These are phyloP conservation scores for Penicillium canescens DNA, from an alignment of 495 filamentous ascomycete genomes.

Conservation along the genomic window DNA sequence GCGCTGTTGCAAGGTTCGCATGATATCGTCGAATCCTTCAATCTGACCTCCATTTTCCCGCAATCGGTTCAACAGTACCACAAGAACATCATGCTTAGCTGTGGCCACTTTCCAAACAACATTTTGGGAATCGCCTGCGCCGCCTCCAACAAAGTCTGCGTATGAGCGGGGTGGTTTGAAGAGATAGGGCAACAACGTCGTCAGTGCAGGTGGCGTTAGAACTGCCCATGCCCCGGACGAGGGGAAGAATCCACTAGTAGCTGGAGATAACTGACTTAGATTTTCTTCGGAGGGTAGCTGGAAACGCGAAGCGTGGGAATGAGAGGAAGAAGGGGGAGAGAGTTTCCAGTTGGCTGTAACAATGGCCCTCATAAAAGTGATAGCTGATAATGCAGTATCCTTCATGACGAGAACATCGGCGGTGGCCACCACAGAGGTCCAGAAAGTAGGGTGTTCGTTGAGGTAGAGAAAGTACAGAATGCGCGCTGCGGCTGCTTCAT, in stretches of 20 bases:
- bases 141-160: conserved; percentile 58
- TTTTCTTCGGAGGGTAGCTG: conserved; percentile 43
- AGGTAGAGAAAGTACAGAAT: conserved; percentile 58
- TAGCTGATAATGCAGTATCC: conserved; percentile 57
- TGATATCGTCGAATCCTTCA: conserved; percentile 44
- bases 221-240: conserved; percentile 50
- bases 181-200: conserved; percentile 57
- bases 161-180: conserved; percentile 59
- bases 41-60: conserved; percentile 29
- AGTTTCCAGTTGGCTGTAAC: conserved; percentile 56
- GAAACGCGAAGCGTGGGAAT: conserved; percentile 32
- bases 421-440: conserved; percentile 49
- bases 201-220: conserved; percentile 52
- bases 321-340: conserved; percentile 22
- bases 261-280: conserved; percentile 37
- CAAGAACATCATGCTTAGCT: conserved; percentile 59
- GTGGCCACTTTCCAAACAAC: conserved; percentile 60
- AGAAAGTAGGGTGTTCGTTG: conserved; percentile 50
- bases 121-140: conserved; percentile 56
- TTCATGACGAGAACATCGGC: conserved; percentile 60
- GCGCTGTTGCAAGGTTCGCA: conserved; percentile 42
- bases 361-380: conserved; percentile 53
- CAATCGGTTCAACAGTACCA: conserved; percentile 40
- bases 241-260: conserved; percentile 40
- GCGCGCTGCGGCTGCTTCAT: conserved; percentile 56